Evolutionary conservation across 192 early-diverging fungal genomes (phyloP).

Genomic region (Phlyctochytrium bullatum): DNA sequence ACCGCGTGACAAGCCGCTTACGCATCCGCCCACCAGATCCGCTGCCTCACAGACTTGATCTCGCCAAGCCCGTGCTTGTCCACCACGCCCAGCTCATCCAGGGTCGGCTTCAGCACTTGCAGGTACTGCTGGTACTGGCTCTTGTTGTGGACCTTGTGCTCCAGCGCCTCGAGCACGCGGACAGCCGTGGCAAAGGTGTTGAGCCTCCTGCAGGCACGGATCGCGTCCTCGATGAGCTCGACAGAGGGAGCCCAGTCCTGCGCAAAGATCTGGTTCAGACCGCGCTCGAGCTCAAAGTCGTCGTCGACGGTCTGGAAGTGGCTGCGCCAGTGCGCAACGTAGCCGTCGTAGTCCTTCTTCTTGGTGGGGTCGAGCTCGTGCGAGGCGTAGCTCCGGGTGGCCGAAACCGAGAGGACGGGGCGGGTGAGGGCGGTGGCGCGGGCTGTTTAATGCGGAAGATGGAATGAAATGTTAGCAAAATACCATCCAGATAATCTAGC

Average conservation of each 20-base stretch:
- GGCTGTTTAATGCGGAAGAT: slow-evolving; percentile 9
- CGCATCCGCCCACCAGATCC: slow-evolving; percentile 41
- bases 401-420: background rate
- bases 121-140: slow-evolving; percentile 89
- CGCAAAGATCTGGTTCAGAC: slow-evolving; percentile 96
- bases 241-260: slow-evolving; percentile 84
- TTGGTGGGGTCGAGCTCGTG: slow-evolving; percentile 51
- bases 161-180: slow-evolving; percentile 90
- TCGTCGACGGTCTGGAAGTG: slow-evolving; percentile 65
- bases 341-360: slow-evolving; percentile 49
- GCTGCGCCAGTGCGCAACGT: slow-evolving; percentile 47
- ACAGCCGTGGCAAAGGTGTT: slow-evolving; percentile 94
- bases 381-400: slow-evolving; percentile 28
- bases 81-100: slow-evolving; percentile 82
- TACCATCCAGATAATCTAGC: too few species aligned
- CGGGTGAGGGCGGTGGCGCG: slow-evolving; percentile 5
- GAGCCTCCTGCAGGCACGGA: slow-evolving; percentile 87
- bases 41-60: slow-evolving; percentile 44
- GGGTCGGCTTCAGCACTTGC: slow-evolving; percentile 79
- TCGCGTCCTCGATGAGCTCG: slow-evolving; percentile 82
- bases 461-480: too few species aligned
- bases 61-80: slow-evolving; percentile 84
- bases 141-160: slow-evolving; percentile 84
- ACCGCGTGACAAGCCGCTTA: too few species aligned
- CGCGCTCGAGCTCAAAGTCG: slow-evolving; percentile 96